Evolutionary conservation across 768 basidiomycete species (phyloP).

Genomic region (Russula sp.): DNA sequence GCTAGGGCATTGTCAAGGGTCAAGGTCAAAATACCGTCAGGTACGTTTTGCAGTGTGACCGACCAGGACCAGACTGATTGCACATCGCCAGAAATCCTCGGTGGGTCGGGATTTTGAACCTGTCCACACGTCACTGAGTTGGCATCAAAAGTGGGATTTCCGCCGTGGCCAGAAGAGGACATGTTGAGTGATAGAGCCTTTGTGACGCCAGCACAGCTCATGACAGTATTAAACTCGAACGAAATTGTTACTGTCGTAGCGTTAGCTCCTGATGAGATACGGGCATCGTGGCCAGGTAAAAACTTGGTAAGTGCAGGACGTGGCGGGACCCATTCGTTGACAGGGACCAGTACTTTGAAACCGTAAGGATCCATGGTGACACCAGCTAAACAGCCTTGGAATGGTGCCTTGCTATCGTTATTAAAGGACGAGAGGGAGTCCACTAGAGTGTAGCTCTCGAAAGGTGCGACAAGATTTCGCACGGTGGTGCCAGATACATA

Average conservation of each 20-base stretch:
- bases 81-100: slow-evolving; percentile 48
- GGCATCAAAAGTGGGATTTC: slow-evolving; percentile 46
- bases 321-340: slow-evolving; percentile 58
- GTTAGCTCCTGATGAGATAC: slow-evolving; percentile 47
- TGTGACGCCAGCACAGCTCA: slow-evolving; percentile 71
- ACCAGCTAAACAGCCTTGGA: slow-evolving; percentile 62
- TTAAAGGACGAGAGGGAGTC: slow-evolving; percentile 62
- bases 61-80: slow-evolving; percentile 67
- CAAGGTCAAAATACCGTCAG: slow-evolving; percentile 79
- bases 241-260: slow-evolving; percentile 53
- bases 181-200: slow-evolving; percentile 58
- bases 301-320: slow-evolving; percentile 75
- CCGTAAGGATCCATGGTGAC: slow-evolving; percentile 68
- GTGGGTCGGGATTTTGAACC: slow-evolving; percentile 44
- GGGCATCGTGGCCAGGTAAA: slow-evolving; percentile 80
- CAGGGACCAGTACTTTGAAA: slow-evolving; percentile 78
- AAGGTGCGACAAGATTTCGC: slow-evolving; percentile 76
- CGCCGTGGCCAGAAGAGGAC: slow-evolving; percentile 59
- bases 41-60: slow-evolving; percentile 65
- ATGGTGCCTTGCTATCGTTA: slow-evolving; percentile 54
- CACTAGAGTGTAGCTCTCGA: slow-evolving; percentile 66
- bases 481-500: slow-evolving; percentile 55
- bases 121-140: slow-evolving; percentile 41
- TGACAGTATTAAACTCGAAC: slow-evolving; percentile 72
- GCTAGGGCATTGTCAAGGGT: slow-evolving; percentile 53